These are phyloP conservation scores for Wickerhamiella occidentalis DNA, from an alignment of 805 yeast genomes.

Conservation along the genomic window DNA sequence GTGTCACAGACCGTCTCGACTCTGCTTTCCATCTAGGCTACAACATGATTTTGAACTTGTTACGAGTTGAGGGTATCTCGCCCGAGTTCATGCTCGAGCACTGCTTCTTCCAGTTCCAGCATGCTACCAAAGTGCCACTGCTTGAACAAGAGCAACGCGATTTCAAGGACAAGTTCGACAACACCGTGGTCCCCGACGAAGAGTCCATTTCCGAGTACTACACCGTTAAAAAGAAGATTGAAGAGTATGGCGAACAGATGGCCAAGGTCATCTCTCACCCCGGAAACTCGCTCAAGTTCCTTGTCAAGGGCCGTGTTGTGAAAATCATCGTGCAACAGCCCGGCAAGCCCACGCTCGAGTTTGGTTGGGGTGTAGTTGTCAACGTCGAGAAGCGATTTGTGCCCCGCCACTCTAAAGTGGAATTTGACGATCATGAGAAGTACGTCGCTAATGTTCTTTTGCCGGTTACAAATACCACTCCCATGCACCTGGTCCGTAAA, in stretches of 20 bases:
- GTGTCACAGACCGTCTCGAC: constrained; percentile 94
- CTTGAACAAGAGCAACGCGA: constrained; percentile 57
- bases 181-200: constrained; percentile 59
- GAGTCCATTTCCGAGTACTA: constrained; percentile 65
- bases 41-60: constrained; percentile 86
- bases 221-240: constrained; percentile 63
- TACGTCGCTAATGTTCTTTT: constrained; percentile 80
- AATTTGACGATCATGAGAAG: constrained; percentile 73
- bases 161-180: constrained; percentile 38
- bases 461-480: constrained; percentile 64
- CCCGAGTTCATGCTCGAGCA: constrained; percentile 94
- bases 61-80: constrained; percentile 96
- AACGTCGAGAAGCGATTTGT: constrained; percentile 54
- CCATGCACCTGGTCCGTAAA: constrained; percentile 58
- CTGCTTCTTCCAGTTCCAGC: constrained; percentile 92
- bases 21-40: constrained; percentile 97
- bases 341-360: constrained; percentile 37
- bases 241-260: constrained; percentile 59
- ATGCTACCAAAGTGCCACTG: constrained; percentile 77
- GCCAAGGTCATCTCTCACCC: constrained; percentile 85
- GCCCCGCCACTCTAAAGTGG: constrained; percentile 39
- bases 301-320: constrained; percentile 81
- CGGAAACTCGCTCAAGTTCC: constrained; percentile 64
- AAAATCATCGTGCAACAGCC: constrained; percentile 40
- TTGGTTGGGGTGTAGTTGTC: constrained; percentile 95